Conservation (phyloP, 108 stramenopile genomes). For the Cyclotella sp. region DNA sequence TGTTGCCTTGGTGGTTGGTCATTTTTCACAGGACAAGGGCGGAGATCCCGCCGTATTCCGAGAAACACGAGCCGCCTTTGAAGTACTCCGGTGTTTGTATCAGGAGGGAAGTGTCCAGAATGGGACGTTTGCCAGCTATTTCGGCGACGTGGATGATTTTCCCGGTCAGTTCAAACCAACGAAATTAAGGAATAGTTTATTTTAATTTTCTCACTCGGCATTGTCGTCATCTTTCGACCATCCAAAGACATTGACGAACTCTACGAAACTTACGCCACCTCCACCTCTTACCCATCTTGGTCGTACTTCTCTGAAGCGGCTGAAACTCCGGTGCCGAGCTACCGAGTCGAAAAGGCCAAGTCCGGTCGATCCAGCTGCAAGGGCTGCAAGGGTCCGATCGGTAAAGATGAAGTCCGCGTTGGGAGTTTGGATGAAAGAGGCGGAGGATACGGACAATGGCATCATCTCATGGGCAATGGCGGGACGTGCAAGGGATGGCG, state of each 20-base stretch:
- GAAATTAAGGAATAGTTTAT: too few relatives aligned
- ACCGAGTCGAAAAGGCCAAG: conserved; percentile 58
- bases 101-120: conserved; percentile 21
- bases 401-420: conserved; percentile 41
- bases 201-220: not conserved
- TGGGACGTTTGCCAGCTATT: conserved; percentile 40
- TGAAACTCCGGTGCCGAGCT: conserved; percentile 38
- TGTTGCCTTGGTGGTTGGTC: not conserved
- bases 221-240: not conserved
- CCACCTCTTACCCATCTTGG: conserved; percentile 2
- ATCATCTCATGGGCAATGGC: conserved; percentile 34
- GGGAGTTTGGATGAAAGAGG: conserved; percentile 45
- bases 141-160: conserved; percentile 2
- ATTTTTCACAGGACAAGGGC: conserved; percentile 56
- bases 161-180: conserved; percentile 1
- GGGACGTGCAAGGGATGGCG: conserved; percentile 24
- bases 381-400: conserved; percentile 1
- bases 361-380: conserved; percentile 39
- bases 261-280: conserved; percentile 7
- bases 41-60: conserved; percentile 59
- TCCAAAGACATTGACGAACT: conserved; percentile 15
- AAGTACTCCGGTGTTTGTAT: conserved; percentile 48
- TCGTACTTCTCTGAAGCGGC: conserved; percentile 8
- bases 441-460: conserved; percentile 57
- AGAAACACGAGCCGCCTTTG: conserved; percentile 48